Evolutionary conservation across 1,284 basidiomycete genomes (phyloP).

Genomic region (Pseudozyma sp.): DNA sequence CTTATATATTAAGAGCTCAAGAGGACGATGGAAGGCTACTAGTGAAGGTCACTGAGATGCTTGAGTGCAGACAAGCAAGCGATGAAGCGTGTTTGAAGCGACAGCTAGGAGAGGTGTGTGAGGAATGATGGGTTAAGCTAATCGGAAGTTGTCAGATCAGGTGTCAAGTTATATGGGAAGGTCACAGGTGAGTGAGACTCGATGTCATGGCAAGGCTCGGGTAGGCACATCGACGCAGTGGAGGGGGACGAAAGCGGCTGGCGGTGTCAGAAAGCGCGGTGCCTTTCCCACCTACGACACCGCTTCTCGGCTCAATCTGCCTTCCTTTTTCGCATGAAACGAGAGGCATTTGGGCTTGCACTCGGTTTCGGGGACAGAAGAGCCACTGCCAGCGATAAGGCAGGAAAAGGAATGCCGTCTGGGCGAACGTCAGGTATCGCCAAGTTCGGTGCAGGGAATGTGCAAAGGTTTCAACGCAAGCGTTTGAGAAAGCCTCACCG

Average conservation of each 20-base stretch:
- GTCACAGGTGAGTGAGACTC: conserved; percentile 13
- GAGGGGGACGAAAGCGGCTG: conserved; percentile 1
- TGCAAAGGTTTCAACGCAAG: conserved; percentile 2
- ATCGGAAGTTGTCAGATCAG: not conserved
- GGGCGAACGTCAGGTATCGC: conserved; percentile 13
- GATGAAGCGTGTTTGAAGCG: not conserved
- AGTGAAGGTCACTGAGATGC: not conserved
- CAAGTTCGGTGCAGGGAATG: not conserved
- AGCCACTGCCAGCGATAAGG: not conserved
- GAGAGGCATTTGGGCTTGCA: not conserved
- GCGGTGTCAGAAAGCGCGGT: conserved; percentile 17
- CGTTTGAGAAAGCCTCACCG: not conserved
- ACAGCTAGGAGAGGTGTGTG: not conserved
- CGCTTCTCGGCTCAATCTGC: not conserved
- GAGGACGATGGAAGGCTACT: not conserved
- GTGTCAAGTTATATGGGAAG: conserved; percentile 28
- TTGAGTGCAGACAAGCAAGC: not conserved
- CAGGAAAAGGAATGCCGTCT: conserved; percentile 1
- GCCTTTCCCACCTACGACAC: not conserved
- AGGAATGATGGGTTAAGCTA: not conserved
- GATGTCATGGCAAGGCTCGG: conserved; percentile 20
- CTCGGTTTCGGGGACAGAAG: not conserved
- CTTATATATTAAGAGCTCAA: conserved; percentile 9
- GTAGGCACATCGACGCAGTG: not conserved
- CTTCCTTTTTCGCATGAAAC: not conserved